phyloP scores from a whole-genome alignment of 306 rosid species.

The Sphenostylis stenocarpa region DNA sequence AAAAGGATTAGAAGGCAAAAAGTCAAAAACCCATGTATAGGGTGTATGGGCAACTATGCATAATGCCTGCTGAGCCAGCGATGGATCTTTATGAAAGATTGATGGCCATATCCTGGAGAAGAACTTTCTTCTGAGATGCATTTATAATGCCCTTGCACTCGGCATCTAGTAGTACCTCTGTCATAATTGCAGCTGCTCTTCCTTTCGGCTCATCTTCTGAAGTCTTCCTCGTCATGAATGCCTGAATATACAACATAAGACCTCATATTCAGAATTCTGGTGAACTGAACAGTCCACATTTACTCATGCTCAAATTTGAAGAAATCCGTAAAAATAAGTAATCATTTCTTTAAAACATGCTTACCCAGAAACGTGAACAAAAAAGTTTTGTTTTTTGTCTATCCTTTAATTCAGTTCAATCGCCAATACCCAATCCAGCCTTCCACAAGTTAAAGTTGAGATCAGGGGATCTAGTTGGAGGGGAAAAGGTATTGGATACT shows the following conservation, averaged over 20 bases:
- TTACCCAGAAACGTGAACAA: not conserved
- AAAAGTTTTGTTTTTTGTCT: not conserved
- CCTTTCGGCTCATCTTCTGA: constrained; percentile 80
- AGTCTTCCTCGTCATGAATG: constrained; percentile 67
- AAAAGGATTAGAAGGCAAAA: constrained; percentile 26
- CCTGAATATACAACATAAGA: constrained; percentile 37
- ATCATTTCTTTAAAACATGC: not conserved
- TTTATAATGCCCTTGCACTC: constrained; percentile 68
- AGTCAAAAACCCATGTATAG: constrained; percentile 43
- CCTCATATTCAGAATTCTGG: not conserved
- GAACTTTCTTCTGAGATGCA: constrained; percentile 66
- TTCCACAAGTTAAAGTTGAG: not conserved
- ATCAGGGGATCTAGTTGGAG: not conserved
- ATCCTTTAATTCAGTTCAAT: not conserved
- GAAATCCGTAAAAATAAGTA: not conserved
- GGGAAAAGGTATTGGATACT: not conserved
- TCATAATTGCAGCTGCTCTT: constrained; percentile 70
- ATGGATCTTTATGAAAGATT: constrained; percentile 50
- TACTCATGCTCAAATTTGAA: not conserved
- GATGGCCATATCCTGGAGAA: constrained; percentile 69
- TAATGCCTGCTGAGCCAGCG: not conserved
- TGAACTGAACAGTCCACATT: not conserved
- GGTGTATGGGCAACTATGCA: not conserved
- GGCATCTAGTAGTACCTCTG: constrained; percentile 70
- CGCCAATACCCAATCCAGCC: not conserved